These are phyloP conservation scores for Alloteropsis angusta DNA, from an alignment of 202 grass and related monocot genomes.

Conservation along the genomic window DNA sequence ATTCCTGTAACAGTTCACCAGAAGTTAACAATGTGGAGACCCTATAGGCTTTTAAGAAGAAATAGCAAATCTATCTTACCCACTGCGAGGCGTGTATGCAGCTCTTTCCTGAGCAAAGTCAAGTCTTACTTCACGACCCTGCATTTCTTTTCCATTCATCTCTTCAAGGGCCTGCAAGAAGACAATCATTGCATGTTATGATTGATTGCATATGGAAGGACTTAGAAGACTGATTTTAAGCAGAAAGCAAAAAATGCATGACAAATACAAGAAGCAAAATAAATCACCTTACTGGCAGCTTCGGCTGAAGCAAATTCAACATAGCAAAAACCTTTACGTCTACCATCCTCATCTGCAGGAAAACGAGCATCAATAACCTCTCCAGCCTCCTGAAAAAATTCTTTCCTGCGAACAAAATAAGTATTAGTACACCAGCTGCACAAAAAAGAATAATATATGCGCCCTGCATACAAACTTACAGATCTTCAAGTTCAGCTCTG, in stretches of 20 bases:
- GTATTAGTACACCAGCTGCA: not conserved
- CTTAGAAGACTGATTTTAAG: not conserved
- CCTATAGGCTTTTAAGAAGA: not conserved
- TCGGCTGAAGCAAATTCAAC: slow-evolving; percentile 53
- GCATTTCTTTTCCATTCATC: slow-evolving; percentile 37
- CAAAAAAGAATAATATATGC: not conserved
- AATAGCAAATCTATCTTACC: slow-evolving; percentile 29
- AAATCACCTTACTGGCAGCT: slow-evolving; percentile 46
- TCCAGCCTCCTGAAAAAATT: slow-evolving; percentile 51
- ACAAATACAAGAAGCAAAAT: not conserved
- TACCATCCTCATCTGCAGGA: slow-evolving; percentile 33
- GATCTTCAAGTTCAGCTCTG: slow-evolving; percentile 11
- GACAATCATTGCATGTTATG: not conserved
- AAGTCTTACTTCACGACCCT: slow-evolving; percentile 44
- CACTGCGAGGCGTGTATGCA: slow-evolving; percentile 34
- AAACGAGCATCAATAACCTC: slow-evolving; percentile 51
- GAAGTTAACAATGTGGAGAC: not conserved
- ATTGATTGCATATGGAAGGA: not conserved
- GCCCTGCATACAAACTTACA: slow-evolving; percentile 24
- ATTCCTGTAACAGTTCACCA: slow-evolving; percentile 22
- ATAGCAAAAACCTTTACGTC: slow-evolving; percentile 47
- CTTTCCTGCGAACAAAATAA: slow-evolving; percentile 28
- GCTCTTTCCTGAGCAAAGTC: slow-evolving; percentile 47
- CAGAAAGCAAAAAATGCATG: not conserved
- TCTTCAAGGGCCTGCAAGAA: slow-evolving; percentile 37